Conservation (phyloP, 2,329 filamentous ascomycete genomes). For the Nothophoma quercina region DNA sequence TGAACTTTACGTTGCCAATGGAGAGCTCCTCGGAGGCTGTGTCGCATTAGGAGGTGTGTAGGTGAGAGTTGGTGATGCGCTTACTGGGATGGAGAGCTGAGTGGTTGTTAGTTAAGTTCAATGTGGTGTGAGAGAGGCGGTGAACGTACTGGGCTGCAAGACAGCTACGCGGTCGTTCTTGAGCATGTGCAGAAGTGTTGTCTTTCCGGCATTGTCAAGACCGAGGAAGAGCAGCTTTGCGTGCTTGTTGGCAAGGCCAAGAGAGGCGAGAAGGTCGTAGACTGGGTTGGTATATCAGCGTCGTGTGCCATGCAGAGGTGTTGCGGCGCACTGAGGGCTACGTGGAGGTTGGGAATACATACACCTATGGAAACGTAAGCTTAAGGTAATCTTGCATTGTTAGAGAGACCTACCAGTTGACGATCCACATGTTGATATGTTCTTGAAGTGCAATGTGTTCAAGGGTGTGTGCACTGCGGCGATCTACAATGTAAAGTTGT, state of each 20-base stretch:
- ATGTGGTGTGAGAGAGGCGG: not conserved
- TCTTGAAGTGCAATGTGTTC: constrained; percentile 7
- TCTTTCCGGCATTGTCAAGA: constrained; percentile 92
- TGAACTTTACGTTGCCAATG: constrained; percentile 73
- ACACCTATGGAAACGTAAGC: constrained; percentile 22
- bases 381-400: not conserved
- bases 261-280: constrained; percentile 83
- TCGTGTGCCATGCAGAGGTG: constrained; percentile 7
- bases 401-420: constrained; percentile 72
- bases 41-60: not conserved
- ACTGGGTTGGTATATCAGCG: constrained; percentile 59
- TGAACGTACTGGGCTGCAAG: constrained; percentile 64
- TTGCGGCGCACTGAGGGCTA: constrained; percentile 12
- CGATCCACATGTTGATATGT: constrained; percentile 75
- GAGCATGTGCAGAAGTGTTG: constrained; percentile 88
- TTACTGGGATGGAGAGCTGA: constrained; percentile 80
- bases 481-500: constrained; percentile 15
- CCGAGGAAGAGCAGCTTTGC: constrained; percentile 75
- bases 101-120: constrained; percentile 10
- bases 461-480: constrained; percentile 12
- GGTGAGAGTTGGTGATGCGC: constrained; percentile 45
- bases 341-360: constrained; percentile 21
- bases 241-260: constrained; percentile 91
- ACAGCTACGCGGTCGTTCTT: constrained; percentile 89
- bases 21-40: constrained; percentile 70